Base-by-base conservation (phyloP, 2,329 filamentous ascomycete genomes). In the Gyromitra esculenta region DNA sequence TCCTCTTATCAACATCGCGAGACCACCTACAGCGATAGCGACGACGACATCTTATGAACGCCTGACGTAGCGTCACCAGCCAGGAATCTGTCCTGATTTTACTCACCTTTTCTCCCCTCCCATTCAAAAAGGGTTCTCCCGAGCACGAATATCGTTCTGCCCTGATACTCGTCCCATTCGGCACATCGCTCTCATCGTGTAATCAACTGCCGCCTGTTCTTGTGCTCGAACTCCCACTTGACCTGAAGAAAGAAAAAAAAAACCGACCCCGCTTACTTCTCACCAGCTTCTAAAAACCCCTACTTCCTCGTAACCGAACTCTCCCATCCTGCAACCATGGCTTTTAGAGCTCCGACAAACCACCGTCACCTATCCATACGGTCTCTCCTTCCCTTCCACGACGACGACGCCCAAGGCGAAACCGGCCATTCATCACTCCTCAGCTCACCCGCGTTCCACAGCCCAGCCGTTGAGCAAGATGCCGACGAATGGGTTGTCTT, bases 401-500 rank as follows among this genome's bases (percentile, higher is more conserved):
- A 77, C n/a, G 64, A 75, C 52, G 69, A 78, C 37, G 21, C 50
- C 39, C 63, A 72, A n/a, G 63, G 43, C 8, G 48, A 62, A 13
- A 8, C 65, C 57, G 31, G 21, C 70, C 60, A 68, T 45, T 75
- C 75, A 56, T 56, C 75, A 7, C 60, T 70, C 39, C 64, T 70
- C 41, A 65, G 54, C 45, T 64, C 68, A 8, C 74, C 75, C 18
- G 60, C 45, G 13, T 11, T 57, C 3, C 64, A 54, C 25, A 50
- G 63, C n/a, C 65, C 65, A 43, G 52, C 69, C 45, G 75, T 48
- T 48, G 63, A 77, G 45, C 62, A 62, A 56, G 80, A 80, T 63
- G 77, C 77, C 5, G 80, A 96, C 84, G 95, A 97, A 88, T 99
- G 96, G 96, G 91, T 98, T 70, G 89, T 99, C 79, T 99, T 99